A percentile compares a stretch with the other conserved stretches of the same genome.
phyloP scores from a whole-genome alignment of 2,329 filamentous ascomycete species.

The Colletotrichum phormii region DNA sequence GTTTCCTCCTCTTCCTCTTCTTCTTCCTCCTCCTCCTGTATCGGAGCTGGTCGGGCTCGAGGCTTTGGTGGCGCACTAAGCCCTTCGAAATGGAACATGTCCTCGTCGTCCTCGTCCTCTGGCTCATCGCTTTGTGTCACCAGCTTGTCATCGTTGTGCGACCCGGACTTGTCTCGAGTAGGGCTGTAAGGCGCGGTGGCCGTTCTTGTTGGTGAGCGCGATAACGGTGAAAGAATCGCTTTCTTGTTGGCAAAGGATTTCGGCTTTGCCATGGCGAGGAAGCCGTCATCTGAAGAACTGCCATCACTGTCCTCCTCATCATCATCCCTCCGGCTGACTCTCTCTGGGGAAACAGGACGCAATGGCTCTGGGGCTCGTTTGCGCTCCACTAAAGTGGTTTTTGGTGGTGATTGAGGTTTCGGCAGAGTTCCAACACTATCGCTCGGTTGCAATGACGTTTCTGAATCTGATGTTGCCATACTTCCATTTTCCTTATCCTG shows the following conservation, averaged over 20 bases:
- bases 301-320: conserved; percentile 40
- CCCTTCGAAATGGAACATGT: conserved; percentile 60
- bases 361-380: neutral
- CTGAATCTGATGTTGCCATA: conserved; percentile 28
- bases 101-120: conserved; percentile 44
- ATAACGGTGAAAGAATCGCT: conserved; percentile 33
- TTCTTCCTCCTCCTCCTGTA: conserved; percentile 53
- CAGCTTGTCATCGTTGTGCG: neutral
- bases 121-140: conserved; percentile 21
- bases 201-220: conserved; percentile 28
- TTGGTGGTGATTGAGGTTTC: neutral
- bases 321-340: neutral
- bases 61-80: conserved; percentile 45
- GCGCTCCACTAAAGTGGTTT: neutral
- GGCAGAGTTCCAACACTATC: neutral
- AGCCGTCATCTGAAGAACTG: conserved; percentile 54
- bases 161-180: conserved; percentile 2
- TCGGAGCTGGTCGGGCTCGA: conserved; percentile 40
- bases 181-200: conserved; percentile 17
- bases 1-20: conserved; percentile 44
- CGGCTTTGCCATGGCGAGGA: conserved; percentile 53
- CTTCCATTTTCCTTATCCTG: conserved; percentile 30
- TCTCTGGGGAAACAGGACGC: neutral
- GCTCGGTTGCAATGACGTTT: conserved; percentile 26
- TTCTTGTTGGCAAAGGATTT: conserved; percentile 46